Base-by-base conservation (phyloP, 805 yeast genomes). In the Pichia ethanolica region DNA sequence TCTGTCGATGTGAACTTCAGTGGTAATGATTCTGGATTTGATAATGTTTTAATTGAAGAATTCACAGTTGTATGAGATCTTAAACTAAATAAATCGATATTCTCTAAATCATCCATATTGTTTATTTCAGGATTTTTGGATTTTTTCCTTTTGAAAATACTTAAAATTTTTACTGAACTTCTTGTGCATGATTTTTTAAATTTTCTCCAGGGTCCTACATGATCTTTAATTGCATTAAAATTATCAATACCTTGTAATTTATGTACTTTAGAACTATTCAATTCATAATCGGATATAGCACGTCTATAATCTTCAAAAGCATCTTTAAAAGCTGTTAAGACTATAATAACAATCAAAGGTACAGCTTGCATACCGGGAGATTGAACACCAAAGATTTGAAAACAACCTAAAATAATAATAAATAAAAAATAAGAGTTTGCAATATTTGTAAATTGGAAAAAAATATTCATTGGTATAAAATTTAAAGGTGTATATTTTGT, bases 281-380 rank as follows among this genome's bases (percentile, higher is more conserved):
- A 69, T 52, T 85, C 89, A 48, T 72, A 68, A 64, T 86, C 95
- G 38, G 81, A 77, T 3, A 71, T 57, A 3, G 78, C 76, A 58
- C 95, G 74, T 50, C 86, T 72, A 55, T 78, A 82, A 64, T 86
- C 95, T 66, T 86, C 95, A 56, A 86, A 71, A 0, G 84, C 90
- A 66, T 86, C 93, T 59, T 84, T 83, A 54, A 82, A 61, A 5
- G 89, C 90, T 3, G 93, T 86, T 54, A 86, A 70, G 48, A 73
- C 71, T 20, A 86, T 89, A 70, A 86, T 85, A 49, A 86, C 90
- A 63, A 85, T 83, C 61, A 86, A 76, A 3, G 95, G 95, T 35
- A 85, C 90, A 3, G 89, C 86, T 25, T 86, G 83, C 59, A 86
- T 69, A 1, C 81, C 91, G 1, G 93, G 89, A 51, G 72, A 72